These are phyloP conservation scores for Athelia sp. DNA, from an alignment of 1,284 basidiomycete species.

Conservation along the genomic window DNA sequence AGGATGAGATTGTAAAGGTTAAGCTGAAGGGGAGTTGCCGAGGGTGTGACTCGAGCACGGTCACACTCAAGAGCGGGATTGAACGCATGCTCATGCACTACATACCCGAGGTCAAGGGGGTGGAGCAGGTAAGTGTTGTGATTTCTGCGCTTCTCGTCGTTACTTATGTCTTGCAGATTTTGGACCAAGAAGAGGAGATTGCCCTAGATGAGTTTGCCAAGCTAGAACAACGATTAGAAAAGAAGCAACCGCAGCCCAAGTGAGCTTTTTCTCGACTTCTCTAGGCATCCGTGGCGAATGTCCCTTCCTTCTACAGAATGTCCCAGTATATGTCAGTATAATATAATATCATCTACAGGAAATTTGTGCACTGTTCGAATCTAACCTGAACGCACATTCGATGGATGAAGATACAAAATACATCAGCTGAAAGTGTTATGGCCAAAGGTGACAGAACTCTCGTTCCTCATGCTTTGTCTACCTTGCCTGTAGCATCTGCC, in stretches of 20 bases:
- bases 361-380: too few species aligned
- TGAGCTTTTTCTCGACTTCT: slow-evolving; percentile 28
- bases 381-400: too few species aligned
- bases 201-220: slow-evolving; percentile 90
- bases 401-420: too few species aligned
- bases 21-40: slow-evolving; percentile 96
- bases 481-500: slow-evolving; percentile 19
- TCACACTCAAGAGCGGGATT: slow-evolving; percentile 93
- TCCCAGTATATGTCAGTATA: slow-evolving; percentile 70
- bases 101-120: slow-evolving; percentile 95
- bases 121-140: slow-evolving; percentile 74
- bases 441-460: too few species aligned
- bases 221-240: slow-evolving; percentile 75
- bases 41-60: slow-evolving; percentile 89
- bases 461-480: too few species aligned
- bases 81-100: slow-evolving; percentile 99
- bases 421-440: too few species aligned
- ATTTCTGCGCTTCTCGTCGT: slow-evolving; percentile 1
- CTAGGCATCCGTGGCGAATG: slow-evolving; percentile 8
- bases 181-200: slow-evolving; percentile 88
- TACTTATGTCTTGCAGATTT: slow-evolving; percentile 48
- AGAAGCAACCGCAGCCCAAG: slow-evolving; percentile 25
- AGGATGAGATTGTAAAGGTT: slow-evolving; percentile 71
- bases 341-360: background rate
- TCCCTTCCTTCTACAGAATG: slow-evolving; percentile 41